Evolutionary conservation across 495 filamentous ascomycete genomes (phyloP), one percentile per base, ranked within the genome.

Genomic region (Gamarada debralockiae): DNA sequence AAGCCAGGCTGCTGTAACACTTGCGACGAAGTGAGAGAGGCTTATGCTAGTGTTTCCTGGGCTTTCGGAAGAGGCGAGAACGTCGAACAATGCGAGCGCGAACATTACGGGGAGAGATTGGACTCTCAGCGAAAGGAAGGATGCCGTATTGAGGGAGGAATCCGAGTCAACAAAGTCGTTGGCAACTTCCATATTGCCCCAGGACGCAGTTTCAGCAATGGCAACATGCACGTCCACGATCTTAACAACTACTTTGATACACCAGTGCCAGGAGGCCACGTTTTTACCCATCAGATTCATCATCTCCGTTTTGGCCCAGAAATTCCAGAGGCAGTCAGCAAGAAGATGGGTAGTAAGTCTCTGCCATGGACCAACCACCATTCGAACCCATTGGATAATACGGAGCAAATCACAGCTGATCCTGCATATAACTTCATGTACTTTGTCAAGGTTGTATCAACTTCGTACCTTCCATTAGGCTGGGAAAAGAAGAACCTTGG

Each of bases 161-260:
- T 99, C 54, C 86, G 88, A 24, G 93, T 99, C 39, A 99, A 97
- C 74, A 99, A 98, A 67, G 93, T 99, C 2, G 77, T 97, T 48
- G 93, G 93, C 38, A 99, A 99, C 72, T 99, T 99, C 80, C 93
- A 99, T 71, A 87, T 99, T 61, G 95, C 93, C 1, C 95, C 93
- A 1, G 93, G 93, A 63, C 85, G 90, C 68, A 90, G 83, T 65
- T 97, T 96, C 78, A 90, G 84, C 60, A 93, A 86, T 63, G 88
- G 88, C 47, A 93, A 96, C 70, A 85, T 97, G 83, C 93, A 99
- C 69, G 89, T 96, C 25, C 93, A 99, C 71, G 93, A 99, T 63
- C 75, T 97, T 40, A 89, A 95, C 60, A 92, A 93, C 68, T 99
- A 93, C 73, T 83, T 88, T 69, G 81, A 90, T 52, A 75, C 74